Percentiles rank a stretch among this genome's conserved stretches.
These are phyloP conservation scores for Eucalyptus brandiana DNA, from an alignment of 345 rosid genomes.

Conservation along the genomic window DNA sequence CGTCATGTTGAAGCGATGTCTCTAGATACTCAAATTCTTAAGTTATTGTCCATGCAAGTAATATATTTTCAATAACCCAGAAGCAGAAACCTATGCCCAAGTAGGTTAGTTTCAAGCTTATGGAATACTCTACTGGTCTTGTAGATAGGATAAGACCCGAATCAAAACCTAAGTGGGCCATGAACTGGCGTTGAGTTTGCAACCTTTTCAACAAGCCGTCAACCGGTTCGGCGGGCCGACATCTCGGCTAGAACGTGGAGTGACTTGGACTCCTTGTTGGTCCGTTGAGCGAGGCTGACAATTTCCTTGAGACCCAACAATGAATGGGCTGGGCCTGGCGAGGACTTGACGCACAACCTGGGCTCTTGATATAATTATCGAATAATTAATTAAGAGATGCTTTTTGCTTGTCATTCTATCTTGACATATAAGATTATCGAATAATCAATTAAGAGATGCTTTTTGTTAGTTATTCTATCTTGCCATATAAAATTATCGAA, in stretches of 20 bases:
- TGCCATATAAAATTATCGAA: background rate
- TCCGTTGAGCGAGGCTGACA: background rate
- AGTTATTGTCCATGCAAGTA: background rate
- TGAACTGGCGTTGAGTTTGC: background rate
- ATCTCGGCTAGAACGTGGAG: background rate
- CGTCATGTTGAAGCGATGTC: background rate
- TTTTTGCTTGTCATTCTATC: background rate
- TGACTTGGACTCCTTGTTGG: background rate
- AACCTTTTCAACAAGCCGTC: background rate
- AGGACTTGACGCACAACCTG: background rate
- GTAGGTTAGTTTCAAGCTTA: background rate
- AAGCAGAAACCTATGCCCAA: background rate
- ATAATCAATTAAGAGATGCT: background rate
- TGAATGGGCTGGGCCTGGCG: background rate
- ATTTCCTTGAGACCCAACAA: background rate
- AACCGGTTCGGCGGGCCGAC: background rate
- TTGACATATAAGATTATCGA: background rate
- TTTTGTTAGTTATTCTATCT: background rate
- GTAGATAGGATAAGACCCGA: background rate
- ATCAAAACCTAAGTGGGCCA: background rate
- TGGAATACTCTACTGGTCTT: background rate
- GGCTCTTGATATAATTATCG: background rate
- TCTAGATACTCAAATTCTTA: background rate
- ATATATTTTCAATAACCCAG: background rate
- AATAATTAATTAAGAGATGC: background rate